A percentile compares a stretch with the other conserved stretches of the same genome.
phyloP scores from a whole-genome alignment of 208 protist genomes.

The Leishmania tarentolae region DNA sequence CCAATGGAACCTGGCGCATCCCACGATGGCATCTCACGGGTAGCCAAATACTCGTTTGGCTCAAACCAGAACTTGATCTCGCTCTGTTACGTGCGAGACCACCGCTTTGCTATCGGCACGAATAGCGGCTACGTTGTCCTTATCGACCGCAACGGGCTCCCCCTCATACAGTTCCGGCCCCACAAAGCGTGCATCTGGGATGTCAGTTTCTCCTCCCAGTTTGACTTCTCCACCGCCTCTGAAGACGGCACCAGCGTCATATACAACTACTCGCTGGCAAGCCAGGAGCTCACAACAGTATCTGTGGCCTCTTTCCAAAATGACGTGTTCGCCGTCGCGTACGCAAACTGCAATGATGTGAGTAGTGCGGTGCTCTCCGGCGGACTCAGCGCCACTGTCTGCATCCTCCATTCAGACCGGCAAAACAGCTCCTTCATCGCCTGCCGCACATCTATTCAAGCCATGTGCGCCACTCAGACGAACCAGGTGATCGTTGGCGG shows the following conservation, averaged over 20 bases:
- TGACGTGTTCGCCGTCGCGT: constrained; percentile 90
- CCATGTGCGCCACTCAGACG: constrained; percentile 74
- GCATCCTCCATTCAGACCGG: constrained; percentile 86
- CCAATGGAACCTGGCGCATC: constrained; percentile 42
- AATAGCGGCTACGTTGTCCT: constrained; percentile 89
- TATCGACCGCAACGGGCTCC: constrained; percentile 80
- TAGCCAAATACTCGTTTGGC: constrained; percentile 85
- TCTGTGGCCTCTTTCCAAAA: constrained; percentile 88
- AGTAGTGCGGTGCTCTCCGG: constrained; percentile 84
- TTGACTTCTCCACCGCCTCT: constrained; percentile 87
- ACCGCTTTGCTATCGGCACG: constrained; percentile 88
- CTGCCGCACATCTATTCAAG: constrained; percentile 83
- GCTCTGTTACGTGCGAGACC: constrained; percentile 75
- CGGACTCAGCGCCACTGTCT: constrained; percentile 84
- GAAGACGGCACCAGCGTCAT: constrained; percentile 88
- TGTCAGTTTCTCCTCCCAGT: constrained; percentile 79
- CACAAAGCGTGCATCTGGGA: constrained; percentile 92
- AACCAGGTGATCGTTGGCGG: constrained; percentile 80
- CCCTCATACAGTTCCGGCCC: constrained; percentile 89
- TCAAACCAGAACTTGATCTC: constrained; percentile 91
- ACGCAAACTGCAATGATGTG: constrained; percentile 67
- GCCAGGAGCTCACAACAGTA: constrained; percentile 73
- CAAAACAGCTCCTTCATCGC: constrained; percentile 87
- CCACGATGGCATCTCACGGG: constrained; percentile 72
- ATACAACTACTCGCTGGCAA: constrained; percentile 87